Evolutionary conservation across 306 rosid species (phyloP).

Genomic region (Fagus crenata): DNA sequence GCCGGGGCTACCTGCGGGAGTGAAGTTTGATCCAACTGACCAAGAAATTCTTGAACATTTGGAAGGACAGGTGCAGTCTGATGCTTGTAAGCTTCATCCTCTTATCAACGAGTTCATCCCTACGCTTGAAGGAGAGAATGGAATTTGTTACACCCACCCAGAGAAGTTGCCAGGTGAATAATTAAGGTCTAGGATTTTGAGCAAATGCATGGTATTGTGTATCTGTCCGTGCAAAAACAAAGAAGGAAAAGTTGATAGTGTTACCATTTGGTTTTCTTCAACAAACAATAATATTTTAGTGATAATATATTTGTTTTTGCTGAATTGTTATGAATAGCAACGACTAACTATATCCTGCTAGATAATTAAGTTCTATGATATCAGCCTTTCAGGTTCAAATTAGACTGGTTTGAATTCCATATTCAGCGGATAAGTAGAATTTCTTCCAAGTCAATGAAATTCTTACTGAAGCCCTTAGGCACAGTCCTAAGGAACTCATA

Average conservation of each 20-base stretch:
- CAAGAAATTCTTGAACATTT: constrained; percentile 76
- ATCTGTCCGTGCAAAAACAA: background rate
- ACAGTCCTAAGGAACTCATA: background rate
- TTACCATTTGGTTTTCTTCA: background rate
- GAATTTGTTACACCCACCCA: constrained; percentile 81
- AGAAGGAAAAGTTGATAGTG: background rate
- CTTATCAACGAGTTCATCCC: constrained; percentile 75
- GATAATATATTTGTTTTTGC: background rate
- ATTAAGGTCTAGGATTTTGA: background rate
- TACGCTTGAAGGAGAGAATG: constrained; percentile 74
- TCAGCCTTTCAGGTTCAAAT: background rate
- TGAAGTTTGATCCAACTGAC: constrained; percentile 86
- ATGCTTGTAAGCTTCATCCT: constrained; percentile 57
- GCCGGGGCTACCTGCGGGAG: constrained; percentile 79
- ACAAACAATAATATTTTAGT: background rate
- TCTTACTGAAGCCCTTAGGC: background rate
- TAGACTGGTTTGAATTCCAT: background rate
- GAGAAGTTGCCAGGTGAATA: constrained; percentile 67
- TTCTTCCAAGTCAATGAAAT: background rate
- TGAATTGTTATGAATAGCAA: background rate
- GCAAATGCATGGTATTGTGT: background rate
- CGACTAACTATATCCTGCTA: background rate
- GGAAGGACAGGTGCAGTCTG: constrained; percentile 66
- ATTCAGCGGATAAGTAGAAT: background rate
- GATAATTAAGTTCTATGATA: background rate